phyloP scores from a whole-genome alignment of 1,139 yeast genomes.

The Yamadazyma spencermartinsiae region DNA sequence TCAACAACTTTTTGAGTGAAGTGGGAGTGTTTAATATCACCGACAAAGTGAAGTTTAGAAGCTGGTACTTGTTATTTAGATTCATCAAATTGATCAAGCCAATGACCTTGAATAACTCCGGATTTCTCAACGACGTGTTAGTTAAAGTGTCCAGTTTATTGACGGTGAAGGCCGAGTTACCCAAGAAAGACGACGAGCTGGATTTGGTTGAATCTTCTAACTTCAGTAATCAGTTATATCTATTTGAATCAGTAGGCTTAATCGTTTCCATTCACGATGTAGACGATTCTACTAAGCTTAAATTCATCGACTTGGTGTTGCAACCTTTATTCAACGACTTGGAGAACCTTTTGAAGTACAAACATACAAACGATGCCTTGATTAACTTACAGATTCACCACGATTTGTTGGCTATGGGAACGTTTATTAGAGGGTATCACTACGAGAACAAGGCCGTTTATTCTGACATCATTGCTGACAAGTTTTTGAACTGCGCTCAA shows the following conservation, averaged over 20 bases:
- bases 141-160: slow-evolving; percentile 48
- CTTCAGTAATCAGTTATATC: slow-evolving; percentile 76
- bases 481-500: slow-evolving; percentile 72
- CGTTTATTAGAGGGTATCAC: slow-evolving; percentile 82
- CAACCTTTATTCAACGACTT: slow-evolving; percentile 78
- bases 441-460: slow-evolving; percentile 27
- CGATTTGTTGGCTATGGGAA: slow-evolving; percentile 83
- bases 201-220: slow-evolving; percentile 58
- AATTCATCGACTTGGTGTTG: slow-evolving; percentile 61
- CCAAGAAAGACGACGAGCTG: slow-evolving; percentile 52
- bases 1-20: slow-evolving; percentile 77
- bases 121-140: slow-evolving; percentile 38
- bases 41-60: slow-evolving; percentile 74
- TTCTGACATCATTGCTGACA: slow-evolving; percentile 42
- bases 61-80: slow-evolving; percentile 89
- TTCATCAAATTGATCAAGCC: slow-evolving; percentile 79
- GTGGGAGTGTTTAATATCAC: slow-evolving; percentile 76
- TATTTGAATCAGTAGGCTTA: slow-evolving; percentile 80
- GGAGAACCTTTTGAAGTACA: slow-evolving; percentile 39
- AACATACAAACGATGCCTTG: slow-evolving; percentile 5
- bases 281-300: slow-evolving; percentile 32
- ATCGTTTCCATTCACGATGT: slow-evolving; percentile 53
- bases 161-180: slow-evolving; percentile 57
- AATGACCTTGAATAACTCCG: slow-evolving; percentile 27
- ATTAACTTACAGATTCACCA: slow-evolving; percentile 73